Evolutionary conservation across 2,329 filamentous ascomycete species (phyloP).

Genomic region (Didymellaceae sp.): DNA sequence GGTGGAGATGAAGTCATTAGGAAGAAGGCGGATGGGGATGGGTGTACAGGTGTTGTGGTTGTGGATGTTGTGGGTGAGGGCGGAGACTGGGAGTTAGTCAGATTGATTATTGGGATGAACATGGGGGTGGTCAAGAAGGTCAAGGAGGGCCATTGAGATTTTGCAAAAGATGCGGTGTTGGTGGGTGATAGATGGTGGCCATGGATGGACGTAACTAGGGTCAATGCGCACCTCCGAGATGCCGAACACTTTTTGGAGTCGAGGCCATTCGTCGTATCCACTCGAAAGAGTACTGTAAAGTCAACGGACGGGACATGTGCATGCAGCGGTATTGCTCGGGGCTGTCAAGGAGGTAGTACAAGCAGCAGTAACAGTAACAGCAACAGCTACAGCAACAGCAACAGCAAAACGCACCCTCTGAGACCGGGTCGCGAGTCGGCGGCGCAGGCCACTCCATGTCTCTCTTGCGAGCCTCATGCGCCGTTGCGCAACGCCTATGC

Average conservation of each 20-base stretch:
- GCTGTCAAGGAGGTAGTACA: slow-evolving; percentile 2
- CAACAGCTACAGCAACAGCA: too few relatives aligned
- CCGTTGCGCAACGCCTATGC: slow-evolving; percentile 40
- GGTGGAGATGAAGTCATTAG: not conserved
- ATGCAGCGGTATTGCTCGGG: not conserved
- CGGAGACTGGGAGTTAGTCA: slow-evolving; percentile 89
- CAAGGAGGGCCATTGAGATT: not conserved
- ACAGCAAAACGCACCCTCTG: not conserved
- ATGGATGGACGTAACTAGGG: not conserved
- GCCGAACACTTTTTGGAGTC: slow-evolving; percentile 24
- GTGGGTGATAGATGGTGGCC: not conserved
- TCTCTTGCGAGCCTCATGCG: slow-evolving; percentile 37
- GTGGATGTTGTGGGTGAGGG: slow-evolving; percentile 90
- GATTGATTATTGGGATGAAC: slow-evolving; percentile 92
- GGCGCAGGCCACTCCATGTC: slow-evolving; percentile 32
- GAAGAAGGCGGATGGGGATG: slow-evolving; percentile 64
- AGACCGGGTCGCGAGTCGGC: not conserved
- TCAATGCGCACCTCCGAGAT: slow-evolving; percentile 22
- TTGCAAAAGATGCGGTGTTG: too few relatives aligned
- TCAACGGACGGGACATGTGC: slow-evolving; percentile 11
- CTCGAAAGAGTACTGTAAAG: not conserved
- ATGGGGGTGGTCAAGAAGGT: slow-evolving; percentile 56
- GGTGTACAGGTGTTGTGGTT: slow-evolving; percentile 84
- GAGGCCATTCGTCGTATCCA: slow-evolving; percentile 2
- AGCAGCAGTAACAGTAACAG: too few relatives aligned